Conservation (phyloP, 345 rosid genomes). For the Ceriops zippeliana region DNA sequence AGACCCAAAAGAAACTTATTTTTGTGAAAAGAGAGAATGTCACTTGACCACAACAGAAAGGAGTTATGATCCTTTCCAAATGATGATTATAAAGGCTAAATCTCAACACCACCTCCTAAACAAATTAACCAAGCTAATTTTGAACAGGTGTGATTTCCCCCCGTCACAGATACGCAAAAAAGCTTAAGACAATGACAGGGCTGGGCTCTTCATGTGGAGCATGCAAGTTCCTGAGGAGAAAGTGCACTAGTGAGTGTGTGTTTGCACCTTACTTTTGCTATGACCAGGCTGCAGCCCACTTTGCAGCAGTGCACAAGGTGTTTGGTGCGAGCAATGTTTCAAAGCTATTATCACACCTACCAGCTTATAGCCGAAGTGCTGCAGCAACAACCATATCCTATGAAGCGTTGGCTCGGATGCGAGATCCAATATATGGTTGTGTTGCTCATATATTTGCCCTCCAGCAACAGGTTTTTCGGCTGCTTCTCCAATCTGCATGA, state of each 20-base stretch:
- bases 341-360: conserved; percentile 54
- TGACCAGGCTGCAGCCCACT: conserved; percentile 59
- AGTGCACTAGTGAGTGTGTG: conserved; percentile 58
- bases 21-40: conserved; percentile 37
- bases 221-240: conserved; percentile 77
- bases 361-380: conserved; percentile 42
- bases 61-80: conserved; percentile 16
- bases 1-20: conserved; percentile 50
- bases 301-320: conserved; percentile 72
- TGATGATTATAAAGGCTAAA: conserved; percentile 44
- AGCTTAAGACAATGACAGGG: conserved; percentile 57
- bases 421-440: conserved; percentile 62
- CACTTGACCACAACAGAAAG: conserved; percentile 25
- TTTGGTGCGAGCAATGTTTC: conserved; percentile 81
- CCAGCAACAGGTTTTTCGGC: conserved; percentile 56
- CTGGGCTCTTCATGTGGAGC: conserved; percentile 79
- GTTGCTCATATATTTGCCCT: conserved; percentile 64
- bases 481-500: not conserved
- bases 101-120: conserved; percentile 25
- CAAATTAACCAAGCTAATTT: conserved; percentile 16
- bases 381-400: conserved; percentile 65
- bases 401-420: conserved; percentile 61
- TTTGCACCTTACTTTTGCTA: conserved; percentile 74
- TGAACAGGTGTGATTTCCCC: conserved; percentile 20
- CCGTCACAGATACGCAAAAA: conserved; percentile 24